phyloP scores from a whole-genome alignment of 345 rosid species.

The Garcia nutans region DNA sequence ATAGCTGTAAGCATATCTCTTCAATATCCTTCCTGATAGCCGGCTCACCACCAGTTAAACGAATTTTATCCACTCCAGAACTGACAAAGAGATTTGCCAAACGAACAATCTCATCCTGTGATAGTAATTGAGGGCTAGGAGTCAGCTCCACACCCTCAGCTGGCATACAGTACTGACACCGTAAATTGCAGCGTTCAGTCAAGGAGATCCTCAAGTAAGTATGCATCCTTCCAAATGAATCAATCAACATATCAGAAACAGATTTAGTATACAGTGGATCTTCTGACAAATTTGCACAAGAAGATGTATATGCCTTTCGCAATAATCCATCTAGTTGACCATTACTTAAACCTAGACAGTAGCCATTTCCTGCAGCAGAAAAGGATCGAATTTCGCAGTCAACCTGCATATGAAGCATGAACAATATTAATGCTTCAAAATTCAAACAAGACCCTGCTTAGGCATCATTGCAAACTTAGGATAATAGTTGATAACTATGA shows the following conservation, averaged over 20 bases:
- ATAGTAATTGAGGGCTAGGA: slow-evolving; percentile 59
- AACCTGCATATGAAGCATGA: slow-evolving; percentile 17
- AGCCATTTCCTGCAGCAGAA: slow-evolving; percentile 5
- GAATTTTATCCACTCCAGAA: slow-evolving; percentile 84
- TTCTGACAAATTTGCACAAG: slow-evolving; percentile 43
- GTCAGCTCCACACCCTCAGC: slow-evolving; percentile 88
- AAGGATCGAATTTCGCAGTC: slow-evolving; percentile 11
- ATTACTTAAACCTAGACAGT: background rate
- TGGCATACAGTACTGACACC: slow-evolving; percentile 97
- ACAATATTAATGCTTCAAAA: background rate
- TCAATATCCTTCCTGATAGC: slow-evolving; percentile 79
- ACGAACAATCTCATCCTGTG: slow-evolving; percentile 60
- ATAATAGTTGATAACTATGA: background rate
- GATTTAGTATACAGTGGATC: slow-evolving; percentile 31
- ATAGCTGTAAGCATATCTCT: slow-evolving; percentile 63
- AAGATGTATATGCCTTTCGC: slow-evolving; percentile 34
- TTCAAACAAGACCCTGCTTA: background rate
- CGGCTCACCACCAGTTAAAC: slow-evolving; percentile 97
- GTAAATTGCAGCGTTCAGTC: slow-evolving; percentile 89
- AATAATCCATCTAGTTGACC: background rate
- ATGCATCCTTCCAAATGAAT: slow-evolving; percentile 87
- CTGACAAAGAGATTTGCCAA: slow-evolving; percentile 71
- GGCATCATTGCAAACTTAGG: background rate
- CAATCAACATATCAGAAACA: slow-evolving; percentile 76
- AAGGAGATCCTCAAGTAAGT: slow-evolving; percentile 86